Percentiles rank a stretch among this genome's conserved stretches.
Conservation (phyloP, 805 yeast genomes). For the Yarrowia keelungensis region DNA sequence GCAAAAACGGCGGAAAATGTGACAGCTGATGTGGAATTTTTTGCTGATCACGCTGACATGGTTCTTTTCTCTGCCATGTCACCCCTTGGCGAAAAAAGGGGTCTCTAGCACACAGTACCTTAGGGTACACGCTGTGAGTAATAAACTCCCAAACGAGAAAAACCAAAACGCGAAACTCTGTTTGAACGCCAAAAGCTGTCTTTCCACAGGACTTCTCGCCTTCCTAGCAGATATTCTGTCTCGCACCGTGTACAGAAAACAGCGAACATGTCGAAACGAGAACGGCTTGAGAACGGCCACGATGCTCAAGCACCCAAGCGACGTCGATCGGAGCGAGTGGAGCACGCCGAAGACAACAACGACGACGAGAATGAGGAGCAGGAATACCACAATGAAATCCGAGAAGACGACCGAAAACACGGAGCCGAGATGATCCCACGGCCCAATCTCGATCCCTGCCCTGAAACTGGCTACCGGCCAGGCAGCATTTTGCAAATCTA, state of each 20-base stretch:
- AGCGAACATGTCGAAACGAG: constrained; percentile 12
- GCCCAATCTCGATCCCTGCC: not conserved
- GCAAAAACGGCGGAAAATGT: not conserved
- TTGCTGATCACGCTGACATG: not conserved
- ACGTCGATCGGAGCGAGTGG: not conserved
- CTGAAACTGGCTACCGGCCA: constrained; percentile 51
- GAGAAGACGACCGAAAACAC: not conserved
- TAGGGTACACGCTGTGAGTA: not conserved
- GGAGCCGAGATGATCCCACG: not conserved
- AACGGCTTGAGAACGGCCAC: not conserved
- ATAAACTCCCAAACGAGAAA: constrained; percentile 7
- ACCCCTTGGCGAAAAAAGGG: not conserved
- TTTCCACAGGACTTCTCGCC: no score
- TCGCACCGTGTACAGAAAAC: no score
- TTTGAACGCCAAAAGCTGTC: not conserved
- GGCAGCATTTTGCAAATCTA: constrained; percentile 61
- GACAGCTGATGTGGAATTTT: not conserved
- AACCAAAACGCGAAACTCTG: constrained; percentile 19
- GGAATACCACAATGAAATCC: constrained; percentile 12
- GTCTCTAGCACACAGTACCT: no score
- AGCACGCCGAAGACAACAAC: not conserved
- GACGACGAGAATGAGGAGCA: constrained; percentile 9
- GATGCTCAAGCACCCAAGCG: constrained; percentile 1
- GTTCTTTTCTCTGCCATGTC: not conserved
- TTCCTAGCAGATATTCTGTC: no score